Conservation (phyloP, 2,329 filamentous ascomycete genomes). For the Claviceps sp. region DNA sequence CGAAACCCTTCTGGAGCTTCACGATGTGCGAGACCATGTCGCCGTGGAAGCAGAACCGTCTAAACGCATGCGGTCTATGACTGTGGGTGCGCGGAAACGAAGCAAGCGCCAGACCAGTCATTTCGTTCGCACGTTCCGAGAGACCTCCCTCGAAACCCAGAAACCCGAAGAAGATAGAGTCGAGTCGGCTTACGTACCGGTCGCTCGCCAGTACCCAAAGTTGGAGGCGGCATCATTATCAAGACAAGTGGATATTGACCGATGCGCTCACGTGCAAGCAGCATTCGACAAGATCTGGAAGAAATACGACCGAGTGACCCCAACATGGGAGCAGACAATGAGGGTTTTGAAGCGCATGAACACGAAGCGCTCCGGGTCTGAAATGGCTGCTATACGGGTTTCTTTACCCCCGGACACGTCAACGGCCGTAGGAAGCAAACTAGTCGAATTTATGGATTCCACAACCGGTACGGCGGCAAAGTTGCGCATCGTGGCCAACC, state of each 20-base stretch:
- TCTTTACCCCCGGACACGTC: slow-evolving; percentile 22
- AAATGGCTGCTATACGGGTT: slow-evolving; percentile 24
- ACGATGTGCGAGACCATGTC: neutral
- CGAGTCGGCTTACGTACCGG: slow-evolving; percentile 16
- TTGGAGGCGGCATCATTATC: slow-evolving; percentile 6
- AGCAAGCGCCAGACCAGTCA: slow-evolving; percentile 13
- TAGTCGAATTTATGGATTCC: slow-evolving; percentile 21
- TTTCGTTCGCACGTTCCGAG: slow-evolving; percentile 17
- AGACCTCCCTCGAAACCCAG: slow-evolving; percentile 9
- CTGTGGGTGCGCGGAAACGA: neutral
- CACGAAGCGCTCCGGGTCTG: slow-evolving; percentile 16
- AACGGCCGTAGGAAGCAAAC: slow-evolving; percentile 21
- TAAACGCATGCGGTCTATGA: neutral
- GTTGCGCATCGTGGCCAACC: slow-evolving; percentile 21
- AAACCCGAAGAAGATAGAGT: slow-evolving; percentile 11
- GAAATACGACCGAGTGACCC: slow-evolving; percentile 14
- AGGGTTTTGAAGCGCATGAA: slow-evolving; percentile 24
- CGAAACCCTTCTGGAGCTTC: neutral
- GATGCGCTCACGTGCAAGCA: slow-evolving; percentile 22
- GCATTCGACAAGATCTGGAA: slow-evolving; percentile 22
- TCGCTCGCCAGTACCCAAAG: slow-evolving; percentile 16
- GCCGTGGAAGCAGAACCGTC: neutral
- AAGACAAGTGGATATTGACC: slow-evolving; percentile 11
- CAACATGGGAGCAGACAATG: slow-evolving; percentile 28
- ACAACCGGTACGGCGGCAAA: slow-evolving; percentile 19